A percentile compares a stretch with the other conserved stretches of the same genome.
Evolutionary conservation across 2,329 filamentous ascomycete genomes (phyloP).

Genomic region (Diaporthe longicolla): DNA sequence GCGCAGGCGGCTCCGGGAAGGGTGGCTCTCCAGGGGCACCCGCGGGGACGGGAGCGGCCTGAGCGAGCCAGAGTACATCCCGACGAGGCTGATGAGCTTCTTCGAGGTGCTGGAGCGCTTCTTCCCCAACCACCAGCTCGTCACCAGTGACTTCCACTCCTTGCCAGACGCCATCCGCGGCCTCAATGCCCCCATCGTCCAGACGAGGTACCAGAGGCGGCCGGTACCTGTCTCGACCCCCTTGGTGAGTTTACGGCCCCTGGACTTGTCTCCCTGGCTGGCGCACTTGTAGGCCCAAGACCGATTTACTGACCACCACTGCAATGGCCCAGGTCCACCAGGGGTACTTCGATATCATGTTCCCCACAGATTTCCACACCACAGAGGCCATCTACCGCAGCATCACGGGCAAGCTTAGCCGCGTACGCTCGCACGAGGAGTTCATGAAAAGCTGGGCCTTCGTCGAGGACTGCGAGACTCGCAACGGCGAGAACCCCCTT

Average conservation of each 20-base stretch:
- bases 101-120: constrained; percentile 90
- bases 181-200: constrained; percentile 93
- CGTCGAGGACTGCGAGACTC: constrained; percentile 88
- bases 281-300: no score
- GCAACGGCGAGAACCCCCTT: constrained; percentile 93
- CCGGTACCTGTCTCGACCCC: constrained; percentile 93
- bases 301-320: not conserved
- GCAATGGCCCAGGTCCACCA: constrained; percentile 82
- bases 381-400: constrained; percentile 94
- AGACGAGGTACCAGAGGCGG: constrained; percentile 89
- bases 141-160: constrained; percentile 91
- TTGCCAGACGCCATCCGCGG: constrained; percentile 87
- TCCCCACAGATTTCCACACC: constrained; percentile 94
- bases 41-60: constrained; percentile 77
- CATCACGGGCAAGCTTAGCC: constrained; percentile 91
- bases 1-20: constrained; percentile 25
- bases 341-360: constrained; percentile 98
- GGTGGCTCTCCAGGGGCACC: constrained; percentile 55
- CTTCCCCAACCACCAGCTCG: constrained; percentile 90
- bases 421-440: constrained; percentile 87
- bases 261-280: not conserved
- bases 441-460: constrained; percentile 93
- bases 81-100: constrained; percentile 95
- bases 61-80: constrained; percentile 90
- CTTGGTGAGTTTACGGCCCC: constrained; percentile 70